A percentile compares a stretch with the other conserved stretches of the same genome.
Evolutionary conservation across 345 rosid species (phyloP).

Genomic region (Euphorbia peplus): DNA sequence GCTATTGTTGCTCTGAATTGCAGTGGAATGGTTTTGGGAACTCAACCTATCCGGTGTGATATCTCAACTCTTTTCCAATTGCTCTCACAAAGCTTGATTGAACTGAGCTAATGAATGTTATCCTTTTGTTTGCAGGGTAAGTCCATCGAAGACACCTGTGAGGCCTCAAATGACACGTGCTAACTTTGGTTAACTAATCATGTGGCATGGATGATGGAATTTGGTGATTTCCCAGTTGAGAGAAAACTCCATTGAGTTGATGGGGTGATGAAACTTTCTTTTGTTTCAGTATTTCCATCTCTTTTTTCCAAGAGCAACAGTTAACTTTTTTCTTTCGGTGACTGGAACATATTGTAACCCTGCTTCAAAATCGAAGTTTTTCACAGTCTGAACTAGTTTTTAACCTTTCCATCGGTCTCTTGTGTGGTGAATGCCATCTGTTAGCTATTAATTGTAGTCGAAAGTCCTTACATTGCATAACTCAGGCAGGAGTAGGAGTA

Average conservation of each 20-base stretch:
- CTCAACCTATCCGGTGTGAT: conserved; percentile 65
- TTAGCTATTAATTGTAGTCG: not conserved
- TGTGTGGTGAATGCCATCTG: not conserved
- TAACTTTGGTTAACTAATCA: conserved; percentile 28
- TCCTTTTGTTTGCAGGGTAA: conserved; percentile 46
- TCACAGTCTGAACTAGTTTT: conserved; percentile 3
- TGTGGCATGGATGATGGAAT: conserved; percentile 34
- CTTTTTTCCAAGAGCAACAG: conserved; percentile 30
- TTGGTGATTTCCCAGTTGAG: conserved; percentile 23
- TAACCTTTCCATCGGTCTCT: not conserved
- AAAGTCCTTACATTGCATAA: not conserved
- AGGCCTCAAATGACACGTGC: conserved; percentile 65
- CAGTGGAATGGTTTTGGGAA: conserved; percentile 67
- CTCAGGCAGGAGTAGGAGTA: not conserved
- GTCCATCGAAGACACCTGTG: conserved; percentile 84
- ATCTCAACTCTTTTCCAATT: not conserved
- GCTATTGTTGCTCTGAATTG: conserved; percentile 73
- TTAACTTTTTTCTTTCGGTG: conserved; percentile 27
- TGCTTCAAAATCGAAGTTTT: conserved; percentile 35
- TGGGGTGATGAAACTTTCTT: conserved; percentile 39
- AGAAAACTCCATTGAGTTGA: conserved; percentile 34
- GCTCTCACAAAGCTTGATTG: not conserved
- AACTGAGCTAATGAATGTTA: not conserved
- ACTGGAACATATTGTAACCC: conserved; percentile 35
- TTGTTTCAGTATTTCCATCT: conserved; percentile 35